phyloP scores from a whole-genome alignment of 2,329 filamentous ascomycete species.

The Aureobasidium sp. region DNA sequence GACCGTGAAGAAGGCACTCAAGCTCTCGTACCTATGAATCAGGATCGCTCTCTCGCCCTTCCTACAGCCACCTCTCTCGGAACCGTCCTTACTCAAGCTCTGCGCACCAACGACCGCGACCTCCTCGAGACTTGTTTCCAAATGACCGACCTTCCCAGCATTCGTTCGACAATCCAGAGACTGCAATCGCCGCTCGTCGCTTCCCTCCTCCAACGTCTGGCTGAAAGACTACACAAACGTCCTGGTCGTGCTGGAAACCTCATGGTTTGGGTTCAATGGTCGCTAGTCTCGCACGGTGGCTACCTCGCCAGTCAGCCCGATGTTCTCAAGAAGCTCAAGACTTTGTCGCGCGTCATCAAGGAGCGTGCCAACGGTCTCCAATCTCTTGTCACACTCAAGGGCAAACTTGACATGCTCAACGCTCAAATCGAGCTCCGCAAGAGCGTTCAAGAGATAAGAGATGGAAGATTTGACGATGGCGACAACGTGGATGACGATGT shows the following conservation, averaged over 20 bases:
- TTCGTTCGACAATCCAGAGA: constrained; percentile 82
- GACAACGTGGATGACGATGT: constrained; percentile 61
- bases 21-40: constrained; percentile 33
- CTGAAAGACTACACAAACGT: constrained; percentile 75
- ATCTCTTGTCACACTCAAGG: constrained; percentile 79
- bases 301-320: constrained; percentile 82
- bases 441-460: constrained; percentile 49
- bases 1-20: constrained; percentile 36
- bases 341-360: constrained; percentile 77
- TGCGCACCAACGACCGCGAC: constrained; percentile 81
- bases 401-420: constrained; percentile 89
- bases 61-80: constrained; percentile 73
- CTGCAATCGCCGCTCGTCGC: constrained; percentile 79
- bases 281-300: constrained; percentile 82
- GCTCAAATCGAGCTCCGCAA: constrained; percentile 77
- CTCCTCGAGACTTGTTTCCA: constrained; percentile 90
- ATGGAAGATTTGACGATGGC: constrained; percentile 44
- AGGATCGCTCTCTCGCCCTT: constrained; percentile 43
- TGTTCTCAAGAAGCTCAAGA: constrained; percentile 65
- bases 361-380: constrained; percentile 76
- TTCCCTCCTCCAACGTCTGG: constrained; percentile 70
- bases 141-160: constrained; percentile 63
- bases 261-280: constrained; percentile 95
- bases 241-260: constrained; percentile 84
- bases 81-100: constrained; percentile 86